These are phyloP conservation scores for Apiotrichum porosum DNA, from an alignment of 1,284 basidiomycete species.

Conservation along the genomic window DNA sequence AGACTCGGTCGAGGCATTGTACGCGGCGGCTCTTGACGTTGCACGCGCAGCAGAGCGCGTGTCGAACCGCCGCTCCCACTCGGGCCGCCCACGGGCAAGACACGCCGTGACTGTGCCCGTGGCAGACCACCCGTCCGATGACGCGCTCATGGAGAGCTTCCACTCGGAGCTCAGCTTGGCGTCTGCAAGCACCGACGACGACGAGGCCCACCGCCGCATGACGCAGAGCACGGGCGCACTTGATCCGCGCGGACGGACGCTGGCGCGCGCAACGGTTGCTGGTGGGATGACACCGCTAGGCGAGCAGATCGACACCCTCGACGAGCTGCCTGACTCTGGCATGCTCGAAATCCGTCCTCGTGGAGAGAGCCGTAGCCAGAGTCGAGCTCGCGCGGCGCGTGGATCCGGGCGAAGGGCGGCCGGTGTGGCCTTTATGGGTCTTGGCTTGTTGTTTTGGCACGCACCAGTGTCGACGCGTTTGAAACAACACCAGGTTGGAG, in stretches of 20 bases:
- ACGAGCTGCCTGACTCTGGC: slow-evolving; percentile 6
- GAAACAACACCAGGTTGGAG: not conserved
- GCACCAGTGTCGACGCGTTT: too few relatives aligned
- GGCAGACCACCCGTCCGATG: not conserved
- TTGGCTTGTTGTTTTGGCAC: slow-evolving; percentile 30
- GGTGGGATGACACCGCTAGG: not conserved
- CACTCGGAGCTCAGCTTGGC: slow-evolving; percentile 28
- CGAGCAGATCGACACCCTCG: slow-evolving; percentile 7
- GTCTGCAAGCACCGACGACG: slow-evolving; percentile 9
- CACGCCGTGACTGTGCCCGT: slow-evolving; percentile 5
- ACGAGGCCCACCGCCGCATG: slow-evolving; percentile 7
- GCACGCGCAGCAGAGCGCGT: slow-evolving; percentile 47
- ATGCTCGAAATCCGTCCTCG: slow-evolving; percentile 15
- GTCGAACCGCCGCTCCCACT: slow-evolving; percentile 14
- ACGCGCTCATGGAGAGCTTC: slow-evolving; percentile 17
- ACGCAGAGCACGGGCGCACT: slow-evolving; percentile 17
- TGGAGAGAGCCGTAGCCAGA: slow-evolving; percentile 7
- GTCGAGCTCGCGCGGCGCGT: slow-evolving; percentile 1
- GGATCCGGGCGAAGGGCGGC: slow-evolving; percentile 30
- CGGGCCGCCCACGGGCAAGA: slow-evolving; percentile 7
- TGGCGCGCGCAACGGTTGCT: slow-evolving; percentile 3
- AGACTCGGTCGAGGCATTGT: slow-evolving; percentile 36
- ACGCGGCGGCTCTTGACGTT: slow-evolving; percentile 46
- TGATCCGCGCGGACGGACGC: slow-evolving; percentile 9
- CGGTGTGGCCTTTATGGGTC: slow-evolving; percentile 48